Percentiles rank a stretch among this genome's conserved stretches.
Conservation (phyloP, 1,284 basidiomycete genomes). For the Marasmius sp. region DNA sequence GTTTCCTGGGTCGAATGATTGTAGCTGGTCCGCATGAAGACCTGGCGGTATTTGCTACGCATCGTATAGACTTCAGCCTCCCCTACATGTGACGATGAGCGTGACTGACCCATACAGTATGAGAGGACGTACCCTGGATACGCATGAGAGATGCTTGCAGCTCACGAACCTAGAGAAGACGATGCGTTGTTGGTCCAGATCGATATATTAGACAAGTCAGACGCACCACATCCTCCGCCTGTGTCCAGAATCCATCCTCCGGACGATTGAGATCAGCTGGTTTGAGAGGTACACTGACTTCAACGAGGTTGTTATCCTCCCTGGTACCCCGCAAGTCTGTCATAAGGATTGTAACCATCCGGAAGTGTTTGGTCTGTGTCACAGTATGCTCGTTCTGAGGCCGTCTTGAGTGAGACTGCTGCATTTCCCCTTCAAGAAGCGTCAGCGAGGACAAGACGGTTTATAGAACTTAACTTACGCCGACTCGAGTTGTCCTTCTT, state of each 20-base stretch:
- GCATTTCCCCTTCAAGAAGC: neutral
- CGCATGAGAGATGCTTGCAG: slow-evolving; percentile 63
- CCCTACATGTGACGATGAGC: slow-evolving; percentile 37
- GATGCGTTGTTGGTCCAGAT: slow-evolving; percentile 2
- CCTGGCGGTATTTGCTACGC: slow-evolving; percentile 69
- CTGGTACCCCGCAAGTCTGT: slow-evolving; percentile 55
- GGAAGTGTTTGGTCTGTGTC: slow-evolving; percentile 16
- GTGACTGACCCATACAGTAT: neutral
- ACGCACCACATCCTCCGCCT: slow-evolving; percentile 59
- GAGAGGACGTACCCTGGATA: slow-evolving; percentile 56
- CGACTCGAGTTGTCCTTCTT: neutral
- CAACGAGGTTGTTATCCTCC: slow-evolving; percentile 59
- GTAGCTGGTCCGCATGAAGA: slow-evolving; percentile 60
- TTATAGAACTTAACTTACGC: neutral
- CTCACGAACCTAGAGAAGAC: slow-evolving; percentile 37
- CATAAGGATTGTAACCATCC: slow-evolving; percentile 65
- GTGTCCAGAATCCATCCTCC: slow-evolving; percentile 65
- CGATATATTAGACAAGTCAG: neutral
- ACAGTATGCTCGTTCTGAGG: neutral
- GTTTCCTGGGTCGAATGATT: slow-evolving; percentile 33
- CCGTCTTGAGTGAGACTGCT: slow-evolving; percentile 2
- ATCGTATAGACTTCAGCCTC: slow-evolving; percentile 67
- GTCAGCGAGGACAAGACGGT: neutral
- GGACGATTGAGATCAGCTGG: slow-evolving; percentile 41
- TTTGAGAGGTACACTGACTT: slow-evolving; percentile 59